phyloP scores from a whole-genome alignment of 345 rosid species.

The Chamaenerion angustifolium region DNA sequence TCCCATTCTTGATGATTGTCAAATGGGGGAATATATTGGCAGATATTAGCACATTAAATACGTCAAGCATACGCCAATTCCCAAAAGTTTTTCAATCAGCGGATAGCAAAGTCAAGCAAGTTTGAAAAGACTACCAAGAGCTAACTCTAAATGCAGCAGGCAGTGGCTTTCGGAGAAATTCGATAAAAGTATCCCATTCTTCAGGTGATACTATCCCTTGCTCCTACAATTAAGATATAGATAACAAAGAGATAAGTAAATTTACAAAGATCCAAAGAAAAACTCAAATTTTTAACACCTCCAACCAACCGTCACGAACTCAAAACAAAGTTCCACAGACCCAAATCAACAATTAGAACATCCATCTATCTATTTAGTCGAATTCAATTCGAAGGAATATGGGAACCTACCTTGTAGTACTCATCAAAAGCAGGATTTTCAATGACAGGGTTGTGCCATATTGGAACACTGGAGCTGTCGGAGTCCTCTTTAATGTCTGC shows the following conservation, averaged over 20 bases:
- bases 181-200: conserved; percentile 74
- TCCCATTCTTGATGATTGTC: not conserved
- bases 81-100: not conserved
- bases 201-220: conserved; percentile 64
- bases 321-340: no score
- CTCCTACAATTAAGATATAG: conserved; percentile 23
- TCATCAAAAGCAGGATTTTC: conserved; percentile 65
- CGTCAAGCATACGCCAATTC: not conserved
- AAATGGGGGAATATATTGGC: no score
- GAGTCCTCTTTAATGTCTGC: conserved; percentile 1
- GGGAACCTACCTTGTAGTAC: conserved; percentile 55
- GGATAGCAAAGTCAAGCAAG: not conserved
- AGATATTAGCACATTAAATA: no score
- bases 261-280: not conserved
- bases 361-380: not conserved
- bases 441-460: conserved; percentile 46
- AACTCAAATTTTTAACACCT: not conserved
- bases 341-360: not conserved
- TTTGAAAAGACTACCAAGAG: conserved; percentile 34
- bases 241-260: not conserved
- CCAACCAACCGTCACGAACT: no score
- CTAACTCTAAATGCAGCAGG: conserved; percentile 94
- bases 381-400: not conserved
- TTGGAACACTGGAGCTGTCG: not conserved
- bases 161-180: conserved; percentile 62